A percentile compares a stretch with the other conserved stretches of the same genome.
phyloP scores from a whole-genome alignment of 306 rosid species.

The Dalbergia cultrata region DNA sequence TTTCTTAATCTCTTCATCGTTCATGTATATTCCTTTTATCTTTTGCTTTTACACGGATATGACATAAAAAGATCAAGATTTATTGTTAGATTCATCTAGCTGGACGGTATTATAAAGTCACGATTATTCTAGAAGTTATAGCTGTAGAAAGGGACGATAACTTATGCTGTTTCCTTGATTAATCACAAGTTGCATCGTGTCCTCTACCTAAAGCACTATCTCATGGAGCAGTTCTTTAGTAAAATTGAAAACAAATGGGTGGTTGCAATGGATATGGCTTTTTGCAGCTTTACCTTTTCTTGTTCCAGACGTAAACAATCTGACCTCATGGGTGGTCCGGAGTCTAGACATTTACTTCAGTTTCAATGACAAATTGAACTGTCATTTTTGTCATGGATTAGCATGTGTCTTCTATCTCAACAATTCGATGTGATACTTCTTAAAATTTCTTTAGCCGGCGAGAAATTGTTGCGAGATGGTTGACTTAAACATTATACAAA shows the following conservation, averaged over 20 bases:
- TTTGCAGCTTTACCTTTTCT: slow-evolving; percentile 44
- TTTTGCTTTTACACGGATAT: slow-evolving; percentile 19
- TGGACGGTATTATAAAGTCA: neutral
- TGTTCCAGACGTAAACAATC: slow-evolving; percentile 57
- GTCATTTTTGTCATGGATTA: slow-evolving; percentile 28
- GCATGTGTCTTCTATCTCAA: slow-evolving; percentile 32
- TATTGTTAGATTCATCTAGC: slow-evolving; percentile 31
- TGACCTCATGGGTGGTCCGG: slow-evolving; percentile 32
- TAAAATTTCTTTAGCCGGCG: slow-evolving; percentile 32
- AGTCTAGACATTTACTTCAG: slow-evolving; percentile 23
- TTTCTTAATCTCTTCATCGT: neutral
- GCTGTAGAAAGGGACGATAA: slow-evolving; percentile 10
- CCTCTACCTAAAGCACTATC: slow-evolving; percentile 49
- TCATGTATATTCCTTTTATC: neutral
- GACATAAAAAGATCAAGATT: neutral
- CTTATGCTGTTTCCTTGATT: slow-evolving; percentile 35
- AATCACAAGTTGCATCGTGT: slow-evolving; percentile 40
- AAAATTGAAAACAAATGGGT: slow-evolving; percentile 48
- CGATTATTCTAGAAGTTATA: slow-evolving; percentile 25
- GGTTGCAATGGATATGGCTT: slow-evolving; percentile 50
- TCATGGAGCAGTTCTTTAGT: slow-evolving; percentile 37
- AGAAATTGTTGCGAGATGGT: slow-evolving; percentile 50
- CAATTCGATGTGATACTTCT: slow-evolving; percentile 52
- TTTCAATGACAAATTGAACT: slow-evolving; percentile 24
- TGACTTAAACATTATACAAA: slow-evolving; percentile 48